phyloP scores from a whole-genome alignment of 768 basidiomycete genomes.

The Russula earlei region DNA sequence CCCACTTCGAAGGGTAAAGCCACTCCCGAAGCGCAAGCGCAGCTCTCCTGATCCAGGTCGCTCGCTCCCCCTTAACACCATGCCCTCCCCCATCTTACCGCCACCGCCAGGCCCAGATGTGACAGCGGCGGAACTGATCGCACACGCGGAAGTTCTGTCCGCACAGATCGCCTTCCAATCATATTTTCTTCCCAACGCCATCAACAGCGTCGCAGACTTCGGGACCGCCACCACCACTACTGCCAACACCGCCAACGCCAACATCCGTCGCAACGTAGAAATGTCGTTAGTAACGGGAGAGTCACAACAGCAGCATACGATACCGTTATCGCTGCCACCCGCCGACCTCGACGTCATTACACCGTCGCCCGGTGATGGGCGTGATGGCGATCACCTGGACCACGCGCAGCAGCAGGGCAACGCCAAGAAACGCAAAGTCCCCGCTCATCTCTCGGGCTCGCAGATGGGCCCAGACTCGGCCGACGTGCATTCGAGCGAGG shows the following conservation, averaged over 20 bases:
- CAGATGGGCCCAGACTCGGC: slow-evolving; percentile 35
- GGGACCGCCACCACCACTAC: too few species aligned
- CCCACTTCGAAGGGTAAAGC: slow-evolving; percentile 57
- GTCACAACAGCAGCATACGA: too few species aligned
- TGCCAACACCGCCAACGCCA: too few species aligned
- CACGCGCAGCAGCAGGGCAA: slow-evolving; percentile 71
- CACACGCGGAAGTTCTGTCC: slow-evolving; percentile 47
- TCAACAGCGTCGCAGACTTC: slow-evolving; percentile 36
- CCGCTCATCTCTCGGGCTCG: slow-evolving; percentile 43
- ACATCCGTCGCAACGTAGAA: slow-evolving; percentile 15
- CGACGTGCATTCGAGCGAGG: slow-evolving; percentile 33
- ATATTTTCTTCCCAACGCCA: slow-evolving; percentile 52
- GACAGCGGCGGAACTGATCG: slow-evolving; percentile 48
- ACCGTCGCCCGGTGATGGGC: slow-evolving; percentile 30
- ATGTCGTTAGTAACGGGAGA: slow-evolving; percentile 16
- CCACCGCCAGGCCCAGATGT: slow-evolving; percentile 35
- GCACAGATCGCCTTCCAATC: slow-evolving; percentile 53
- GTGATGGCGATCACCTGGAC: slow-evolving; percentile 53
- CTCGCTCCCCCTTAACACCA: slow-evolving; percentile 3
- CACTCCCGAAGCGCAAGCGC: slow-evolving; percentile 67
- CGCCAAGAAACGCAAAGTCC: slow-evolving; percentile 84
- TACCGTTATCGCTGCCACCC: slow-evolving; percentile 5
- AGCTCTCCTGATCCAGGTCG: slow-evolving; percentile 28
- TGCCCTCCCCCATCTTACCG: slow-evolving; percentile 25
- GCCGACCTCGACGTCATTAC: slow-evolving; percentile 23